Conservation (phyloP, 331 rosid species). For the Phaseolus coccineus region DNA sequence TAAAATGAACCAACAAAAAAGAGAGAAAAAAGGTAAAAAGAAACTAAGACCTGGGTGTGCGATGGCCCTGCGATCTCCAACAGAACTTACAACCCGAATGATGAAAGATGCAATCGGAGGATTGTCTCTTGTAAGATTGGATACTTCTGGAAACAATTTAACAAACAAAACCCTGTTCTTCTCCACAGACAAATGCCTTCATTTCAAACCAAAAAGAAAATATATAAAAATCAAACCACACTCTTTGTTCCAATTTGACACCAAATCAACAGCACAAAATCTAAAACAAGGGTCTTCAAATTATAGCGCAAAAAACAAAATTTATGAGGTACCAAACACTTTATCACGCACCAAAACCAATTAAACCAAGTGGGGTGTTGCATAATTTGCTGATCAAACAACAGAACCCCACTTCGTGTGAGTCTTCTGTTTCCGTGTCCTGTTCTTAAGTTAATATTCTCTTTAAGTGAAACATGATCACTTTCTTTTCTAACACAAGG, state of each 20-base stretch:
- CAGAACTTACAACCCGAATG: slow-evolving; percentile 69
- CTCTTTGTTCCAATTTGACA: slow-evolving; percentile 15
- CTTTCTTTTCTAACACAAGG: not conserved
- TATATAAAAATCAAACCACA: not conserved
- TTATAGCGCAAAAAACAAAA: not conserved
- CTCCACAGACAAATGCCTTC: slow-evolving; percentile 90
- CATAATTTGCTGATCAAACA: not conserved
- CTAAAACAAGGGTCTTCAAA: slow-evolving; percentile 1
- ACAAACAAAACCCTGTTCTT: slow-evolving; percentile 75
- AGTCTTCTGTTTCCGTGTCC: not conserved
- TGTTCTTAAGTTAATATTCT: not conserved
- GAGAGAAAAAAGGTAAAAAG: not conserved
- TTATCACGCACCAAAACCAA: not conserved
- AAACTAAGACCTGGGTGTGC: slow-evolving; percentile 73
- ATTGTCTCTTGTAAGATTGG: slow-evolving; percentile 69
- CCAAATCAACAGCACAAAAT: not conserved
- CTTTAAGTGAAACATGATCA: not conserved
- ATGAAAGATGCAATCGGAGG: slow-evolving; percentile 93
- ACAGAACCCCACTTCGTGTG: slow-evolving; percentile 24
- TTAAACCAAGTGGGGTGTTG: slow-evolving; percentile 2
- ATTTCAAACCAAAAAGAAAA: slow-evolving; percentile 20
- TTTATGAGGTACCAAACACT: slow-evolving; percentile 16
- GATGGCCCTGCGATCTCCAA: slow-evolving; percentile 76
- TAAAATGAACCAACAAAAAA: not conserved
- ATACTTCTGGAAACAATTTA: slow-evolving; percentile 81